These are phyloP conservation scores for Lipomyces spencermartinsiae DNA, from an alignment of 805 yeast species.

Conservation along the genomic window DNA sequence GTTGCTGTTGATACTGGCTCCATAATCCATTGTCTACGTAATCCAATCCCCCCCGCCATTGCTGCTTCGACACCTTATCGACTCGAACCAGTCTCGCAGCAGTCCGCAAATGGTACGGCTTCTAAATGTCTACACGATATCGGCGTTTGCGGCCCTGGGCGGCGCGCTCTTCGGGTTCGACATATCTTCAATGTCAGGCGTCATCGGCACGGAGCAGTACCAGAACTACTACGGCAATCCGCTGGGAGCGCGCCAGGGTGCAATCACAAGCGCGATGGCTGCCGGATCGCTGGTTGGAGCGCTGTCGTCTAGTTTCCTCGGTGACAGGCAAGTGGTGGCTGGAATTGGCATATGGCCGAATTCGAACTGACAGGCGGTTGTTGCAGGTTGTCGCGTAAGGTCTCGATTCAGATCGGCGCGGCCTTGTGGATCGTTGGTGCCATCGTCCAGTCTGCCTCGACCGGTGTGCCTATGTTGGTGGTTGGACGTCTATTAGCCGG, in stretches of 20 bases:
- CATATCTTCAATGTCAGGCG: conserved; percentile 69
- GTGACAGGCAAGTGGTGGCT: conserved; percentile 53
- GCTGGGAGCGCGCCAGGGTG: conserved; percentile 60
- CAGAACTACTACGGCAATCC: conserved; percentile 56
- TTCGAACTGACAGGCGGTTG: too few relatives aligned
- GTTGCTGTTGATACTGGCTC: too few relatives aligned
- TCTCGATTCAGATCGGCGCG: conserved; percentile 36
- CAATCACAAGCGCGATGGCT: conserved; percentile 67
- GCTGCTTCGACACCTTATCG: too few relatives aligned
- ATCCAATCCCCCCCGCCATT: too few relatives aligned
- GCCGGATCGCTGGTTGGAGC: conserved; percentile 71
- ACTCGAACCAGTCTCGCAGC: too few relatives aligned
- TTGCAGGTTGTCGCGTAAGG: conserved; percentile 33
- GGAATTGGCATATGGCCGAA: too few relatives aligned
- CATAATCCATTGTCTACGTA: too few relatives aligned
- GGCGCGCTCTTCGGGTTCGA: conserved; percentile 72
- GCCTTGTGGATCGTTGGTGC: conserved; percentile 38
- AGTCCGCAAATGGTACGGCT: conserved; percentile 47
- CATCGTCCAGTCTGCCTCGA: conserved; percentile 46
- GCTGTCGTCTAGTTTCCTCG: conserved; percentile 51
- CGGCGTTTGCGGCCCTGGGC: conserved; percentile 59
- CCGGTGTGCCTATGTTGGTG: conserved; percentile 47
- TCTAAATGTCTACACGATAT: conserved; percentile 56
- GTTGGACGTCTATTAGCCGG: conserved; percentile 60
- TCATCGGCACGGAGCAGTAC: conserved; percentile 56